Evolutionary conservation across 148 eudicot genomes (phyloP).

Genomic region (Amaranthus hypochondriacus): DNA sequence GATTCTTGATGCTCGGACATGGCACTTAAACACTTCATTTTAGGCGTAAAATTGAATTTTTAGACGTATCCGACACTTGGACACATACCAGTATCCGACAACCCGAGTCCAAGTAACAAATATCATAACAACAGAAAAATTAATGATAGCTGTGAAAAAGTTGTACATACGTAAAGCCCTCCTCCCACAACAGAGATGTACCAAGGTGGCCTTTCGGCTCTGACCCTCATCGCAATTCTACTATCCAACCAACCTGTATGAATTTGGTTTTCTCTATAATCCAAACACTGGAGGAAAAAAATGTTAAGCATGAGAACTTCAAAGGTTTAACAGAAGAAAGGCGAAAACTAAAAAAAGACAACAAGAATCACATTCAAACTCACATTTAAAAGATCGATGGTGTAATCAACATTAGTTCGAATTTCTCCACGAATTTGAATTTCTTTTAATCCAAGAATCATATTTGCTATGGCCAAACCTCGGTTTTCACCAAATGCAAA

Average conservation of each 20-base stretch:
- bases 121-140: no score
- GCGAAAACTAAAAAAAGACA: background rate
- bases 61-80: no score
- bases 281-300: constrained; percentile 59
- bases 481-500: constrained; percentile 99
- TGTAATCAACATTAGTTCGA: constrained; percentile 95
- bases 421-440: constrained; percentile 98
- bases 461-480: constrained; percentile 89
- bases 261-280: constrained; percentile 87
- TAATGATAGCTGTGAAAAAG: background rate
- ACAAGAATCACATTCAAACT: constrained; percentile 17
- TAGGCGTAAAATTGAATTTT: no score
- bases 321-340: background rate
- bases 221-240: constrained; percentile 98
- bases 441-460: constrained; percentile 99
- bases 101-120: no score
- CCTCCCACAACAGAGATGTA: constrained; percentile 99
- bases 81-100: no score
- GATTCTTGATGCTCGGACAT: no score
- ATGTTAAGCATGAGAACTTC: constrained; percentile 5
- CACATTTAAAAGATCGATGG: constrained; percentile 90
- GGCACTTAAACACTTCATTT: no score
- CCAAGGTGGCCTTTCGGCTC: constrained; percentile 99
- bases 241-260: constrained; percentile 99
- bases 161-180: constrained; percentile 79